Conservation (phyloP, 331 rosid genomes). For the Acacia pycnantha region DNA sequence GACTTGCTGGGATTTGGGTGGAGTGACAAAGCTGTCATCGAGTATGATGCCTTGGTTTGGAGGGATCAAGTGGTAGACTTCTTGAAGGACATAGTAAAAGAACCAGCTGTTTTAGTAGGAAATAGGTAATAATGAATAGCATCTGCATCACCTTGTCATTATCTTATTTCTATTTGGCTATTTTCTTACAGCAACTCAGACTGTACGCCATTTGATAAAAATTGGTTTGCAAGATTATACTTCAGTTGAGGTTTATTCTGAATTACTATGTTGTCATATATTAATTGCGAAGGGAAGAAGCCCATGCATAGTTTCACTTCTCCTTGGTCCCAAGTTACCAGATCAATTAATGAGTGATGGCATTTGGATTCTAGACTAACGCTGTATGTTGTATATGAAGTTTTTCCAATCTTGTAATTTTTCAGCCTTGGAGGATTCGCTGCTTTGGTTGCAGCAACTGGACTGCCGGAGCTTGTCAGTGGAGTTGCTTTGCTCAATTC, state of each 20-base stretch:
- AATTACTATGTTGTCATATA: not conserved
- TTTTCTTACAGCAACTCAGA: not conserved
- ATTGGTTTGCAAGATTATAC: not conserved
- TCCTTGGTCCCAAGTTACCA: not conserved
- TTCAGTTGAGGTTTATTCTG: not conserved
- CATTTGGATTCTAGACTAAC: not conserved
- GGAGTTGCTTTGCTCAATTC: conserved; percentile 85
- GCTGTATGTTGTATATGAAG: conserved; percentile 2
- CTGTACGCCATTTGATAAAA: not conserved
- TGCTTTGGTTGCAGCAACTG: conserved; percentile 79
- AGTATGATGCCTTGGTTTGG: conserved; percentile 69
- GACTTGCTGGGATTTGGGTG: conserved; percentile 76
- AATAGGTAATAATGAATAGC: conserved; percentile 57
- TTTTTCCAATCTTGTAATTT: conserved; percentile 32
- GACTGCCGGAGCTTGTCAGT: conserved; percentile 63
- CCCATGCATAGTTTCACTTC: not conserved
- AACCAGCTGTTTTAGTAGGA: conserved; percentile 78
- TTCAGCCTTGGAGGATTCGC: conserved; percentile 97
- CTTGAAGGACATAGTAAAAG: conserved; percentile 63
- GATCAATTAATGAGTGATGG: not conserved
- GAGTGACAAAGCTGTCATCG: conserved; percentile 74
- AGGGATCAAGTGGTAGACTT: conserved; percentile 66
- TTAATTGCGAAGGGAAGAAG: not conserved
- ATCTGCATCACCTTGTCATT: not conserved
- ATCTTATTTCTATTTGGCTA: not conserved